Base-by-base conservation (phyloP, 345 rosid species). In the Eucalyptus brandiana region DNA sequence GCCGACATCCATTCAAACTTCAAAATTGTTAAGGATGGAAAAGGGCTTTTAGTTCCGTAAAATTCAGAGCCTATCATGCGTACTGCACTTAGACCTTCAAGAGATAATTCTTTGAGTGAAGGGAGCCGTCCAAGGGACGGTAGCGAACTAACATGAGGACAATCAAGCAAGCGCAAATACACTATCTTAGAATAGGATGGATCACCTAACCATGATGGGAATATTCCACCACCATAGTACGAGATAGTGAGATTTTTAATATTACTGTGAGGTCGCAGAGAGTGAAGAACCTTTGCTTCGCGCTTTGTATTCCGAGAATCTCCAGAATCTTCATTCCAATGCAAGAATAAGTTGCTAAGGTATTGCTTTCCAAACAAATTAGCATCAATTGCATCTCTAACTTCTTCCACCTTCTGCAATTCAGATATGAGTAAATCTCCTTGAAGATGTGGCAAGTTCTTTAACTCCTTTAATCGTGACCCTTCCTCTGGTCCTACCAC, bases 131-230 rank as follows among this genome's bases (percentile, higher is more conserved):
- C 72, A 62, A 62, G 72, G 0, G 34, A 62, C 0, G 34, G 34
- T 0, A 30, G 3, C 3, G 0, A 62, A 1, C 3, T 2, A 62
- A 62, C 72, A 4, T 62, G 1, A 30, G 3, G 72, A 62, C 72
- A 62, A 0, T 2, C 34, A 14, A 0, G 9, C 72, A 62, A 28
- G 72, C 72, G 0, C 72, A 62, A 7, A 30, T 1, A 62, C 5
- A 30, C 19, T 0, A 65, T 30, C 0, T 65, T 65, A 65, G 10
- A 65, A 4, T 30, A 65, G n/a, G 72, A 65, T 65, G 19, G 10
- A 65, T 0, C 10, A 65, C 0, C 0, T 14, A 65, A 30, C 72
- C 72, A 65, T 65, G 37, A 14, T 0, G 72, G 6, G 34, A 65
- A 0, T 65, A 0, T 0, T 65, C 0, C 72, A 65, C 72, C 72